These are phyloP conservation scores for Penicillium sp. DNA, from an alignment of 2,329 filamentous ascomycete genomes.

Conservation along the genomic window DNA sequence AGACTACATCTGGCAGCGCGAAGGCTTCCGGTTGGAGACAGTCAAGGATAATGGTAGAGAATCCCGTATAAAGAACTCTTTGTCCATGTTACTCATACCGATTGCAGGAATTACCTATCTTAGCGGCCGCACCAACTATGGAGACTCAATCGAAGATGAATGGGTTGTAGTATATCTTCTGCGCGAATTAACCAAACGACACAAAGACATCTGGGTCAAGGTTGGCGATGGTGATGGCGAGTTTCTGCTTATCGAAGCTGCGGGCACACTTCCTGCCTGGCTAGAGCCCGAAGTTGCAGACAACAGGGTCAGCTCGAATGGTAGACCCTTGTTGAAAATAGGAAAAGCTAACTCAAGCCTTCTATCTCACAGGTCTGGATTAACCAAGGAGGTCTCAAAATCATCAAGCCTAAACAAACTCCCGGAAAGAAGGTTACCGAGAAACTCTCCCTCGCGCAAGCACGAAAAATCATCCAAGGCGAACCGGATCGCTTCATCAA, in stretches of 20 bases:
- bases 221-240: slow-evolving; percentile 89
- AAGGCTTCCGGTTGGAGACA: slow-evolving; percentile 70
- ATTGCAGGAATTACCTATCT: slow-evolving; percentile 57
- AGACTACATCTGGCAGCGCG: slow-evolving; percentile 94
- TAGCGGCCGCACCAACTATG: slow-evolving; percentile 78
- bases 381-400: slow-evolving; percentile 69
- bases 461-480: slow-evolving; percentile 60
- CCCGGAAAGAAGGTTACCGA: slow-evolving; percentile 36
- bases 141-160: slow-evolving; percentile 94
- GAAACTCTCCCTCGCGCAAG: slow-evolving; percentile 63
- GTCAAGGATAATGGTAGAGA: slow-evolving; percentile 60
- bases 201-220: slow-evolving; percentile 75
- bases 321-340: not conserved
- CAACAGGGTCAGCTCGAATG: slow-evolving; percentile 58
- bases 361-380: slow-evolving; percentile 69
- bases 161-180: slow-evolving; percentile 94
- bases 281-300: slow-evolving; percentile 85
- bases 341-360: not conserved
- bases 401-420: slow-evolving; percentile 63
- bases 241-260: slow-evolving; percentile 91
- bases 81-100: not conserved
- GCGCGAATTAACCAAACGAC: slow-evolving; percentile 73
- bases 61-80: too few species aligned
- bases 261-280: slow-evolving; percentile 84
- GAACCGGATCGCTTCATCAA: slow-evolving; percentile 63